Evolutionary conservation across 371 early-diverging fungal species (phyloP).

Genomic region (Mortierella sp.): DNA sequence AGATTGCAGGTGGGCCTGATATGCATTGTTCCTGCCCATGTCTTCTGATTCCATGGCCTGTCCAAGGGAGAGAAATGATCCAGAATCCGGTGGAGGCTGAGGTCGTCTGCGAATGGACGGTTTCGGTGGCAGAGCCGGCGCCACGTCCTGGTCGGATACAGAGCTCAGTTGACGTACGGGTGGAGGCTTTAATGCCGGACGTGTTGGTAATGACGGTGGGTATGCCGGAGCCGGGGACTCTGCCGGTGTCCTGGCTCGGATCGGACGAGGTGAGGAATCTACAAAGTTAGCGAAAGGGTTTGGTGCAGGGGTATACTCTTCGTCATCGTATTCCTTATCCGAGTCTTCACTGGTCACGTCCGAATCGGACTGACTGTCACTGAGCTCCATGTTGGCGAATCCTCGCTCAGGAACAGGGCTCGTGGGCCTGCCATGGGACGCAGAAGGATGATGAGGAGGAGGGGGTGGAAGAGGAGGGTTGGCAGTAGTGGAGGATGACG

Average conservation of each 20-base stretch:
- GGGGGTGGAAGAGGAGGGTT: neutral
- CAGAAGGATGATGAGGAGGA: neutral
- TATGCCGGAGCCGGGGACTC: constrained; percentile 30
- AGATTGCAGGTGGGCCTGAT: constrained; percentile 1
- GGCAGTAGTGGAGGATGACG: constrained; percentile 10
- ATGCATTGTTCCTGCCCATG: constrained; percentile 9
- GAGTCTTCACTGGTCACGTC: constrained; percentile 52
- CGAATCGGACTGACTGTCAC: constrained; percentile 49
- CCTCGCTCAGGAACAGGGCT: constrained; percentile 40
- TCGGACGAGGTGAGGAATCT: constrained; percentile 23
- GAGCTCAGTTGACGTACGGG: constrained; percentile 11
- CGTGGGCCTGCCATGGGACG: constrained; percentile 25
- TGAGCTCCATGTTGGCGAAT: constrained; percentile 36
- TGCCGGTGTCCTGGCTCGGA: constrained; percentile 17
- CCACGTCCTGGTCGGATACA: constrained; percentile 25
- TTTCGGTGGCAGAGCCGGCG: constrained; percentile 52
- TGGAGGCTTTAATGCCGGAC: constrained; percentile 20
- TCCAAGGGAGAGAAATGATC: constrained; percentile 20
- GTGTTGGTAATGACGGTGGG: constrained; percentile 34
- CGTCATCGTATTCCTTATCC: constrained; percentile 49
- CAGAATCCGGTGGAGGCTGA: constrained; percentile 25
- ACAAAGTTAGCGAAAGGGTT: constrained; percentile 36
- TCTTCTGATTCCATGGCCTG: constrained; percentile 19
- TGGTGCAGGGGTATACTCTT: constrained; percentile 24
- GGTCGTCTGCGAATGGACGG: constrained; percentile 33